Conservation (phyloP, 768 basidiomycete genomes). For the Lenzites betulinus region DNA sequence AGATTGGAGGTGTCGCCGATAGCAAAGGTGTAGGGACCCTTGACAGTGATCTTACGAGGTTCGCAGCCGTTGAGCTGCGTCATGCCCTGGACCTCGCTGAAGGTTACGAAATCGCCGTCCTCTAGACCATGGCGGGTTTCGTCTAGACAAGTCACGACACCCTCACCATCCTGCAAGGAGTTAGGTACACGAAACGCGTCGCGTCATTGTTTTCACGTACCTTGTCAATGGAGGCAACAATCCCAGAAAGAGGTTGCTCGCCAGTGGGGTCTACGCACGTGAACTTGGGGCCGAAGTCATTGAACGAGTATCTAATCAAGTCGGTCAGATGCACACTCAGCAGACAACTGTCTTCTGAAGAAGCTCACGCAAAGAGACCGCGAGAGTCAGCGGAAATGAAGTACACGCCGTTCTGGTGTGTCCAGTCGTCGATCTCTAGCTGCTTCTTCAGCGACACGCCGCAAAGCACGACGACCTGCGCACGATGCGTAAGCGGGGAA, state of each 20-base stretch:
- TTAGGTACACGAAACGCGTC: background rate
- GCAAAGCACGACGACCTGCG: slow-evolving; percentile 86
- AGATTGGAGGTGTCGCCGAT: slow-evolving; percentile 89
- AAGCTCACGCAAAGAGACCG: slow-evolving; percentile 87
- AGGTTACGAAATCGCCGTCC: slow-evolving; percentile 97
- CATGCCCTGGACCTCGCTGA: slow-evolving; percentile 96
- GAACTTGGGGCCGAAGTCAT: slow-evolving; percentile 94
- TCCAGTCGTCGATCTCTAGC: slow-evolving; percentile 95
- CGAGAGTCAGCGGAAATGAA: slow-evolving; percentile 92
- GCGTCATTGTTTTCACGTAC: slow-evolving; percentile 39
- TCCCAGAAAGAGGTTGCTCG: slow-evolving; percentile 89
- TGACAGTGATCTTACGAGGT: slow-evolving; percentile 89
- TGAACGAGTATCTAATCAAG: slow-evolving; percentile 78
- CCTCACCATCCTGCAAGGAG: slow-evolving; percentile 68
- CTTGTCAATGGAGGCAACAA: slow-evolving; percentile 94
- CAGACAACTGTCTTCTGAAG: background rate
- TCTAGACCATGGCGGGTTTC: slow-evolving; percentile 98
- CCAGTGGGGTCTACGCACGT: slow-evolving; percentile 98
- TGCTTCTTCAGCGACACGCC: slow-evolving; percentile 78
- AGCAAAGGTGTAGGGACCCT: slow-evolving; percentile 96
- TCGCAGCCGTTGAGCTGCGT: slow-evolving; percentile 86
- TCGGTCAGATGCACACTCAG: background rate
- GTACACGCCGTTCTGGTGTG: slow-evolving; percentile 83
- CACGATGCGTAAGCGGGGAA: background rate
- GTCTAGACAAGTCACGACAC: slow-evolving; percentile 94